These are phyloP conservation scores for Tricholoma sp. DNA, from an alignment of 768 basidiomycete genomes.

Conservation along the genomic window DNA sequence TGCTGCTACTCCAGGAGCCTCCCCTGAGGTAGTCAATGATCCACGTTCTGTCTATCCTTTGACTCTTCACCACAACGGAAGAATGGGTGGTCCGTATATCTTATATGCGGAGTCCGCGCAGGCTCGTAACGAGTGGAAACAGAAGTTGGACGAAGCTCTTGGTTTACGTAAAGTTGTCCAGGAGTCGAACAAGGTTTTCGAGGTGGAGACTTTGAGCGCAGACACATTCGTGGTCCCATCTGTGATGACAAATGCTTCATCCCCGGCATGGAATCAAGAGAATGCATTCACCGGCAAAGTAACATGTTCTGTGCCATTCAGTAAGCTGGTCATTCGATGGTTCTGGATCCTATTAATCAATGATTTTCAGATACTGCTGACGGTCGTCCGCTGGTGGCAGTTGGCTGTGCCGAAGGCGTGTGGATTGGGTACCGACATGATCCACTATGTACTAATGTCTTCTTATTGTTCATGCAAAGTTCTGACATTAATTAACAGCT, in stretches of 20 bases:
- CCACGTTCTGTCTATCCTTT: constrained; percentile 81
- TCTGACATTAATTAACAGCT: constrained; percentile 39
- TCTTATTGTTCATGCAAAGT: neutral
- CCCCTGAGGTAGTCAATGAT: constrained; percentile 46
- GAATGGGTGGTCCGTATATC: constrained; percentile 81
- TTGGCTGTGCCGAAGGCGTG: constrained; percentile 94
- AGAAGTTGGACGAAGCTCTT: constrained; percentile 84
- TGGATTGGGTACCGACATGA: constrained; percentile 97
- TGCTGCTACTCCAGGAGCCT: constrained; percentile 14
- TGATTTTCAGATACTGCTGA: constrained; percentile 67
- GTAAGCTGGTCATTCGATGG: constrained; percentile 40
- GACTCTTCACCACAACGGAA: constrained; percentile 84
- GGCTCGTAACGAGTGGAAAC: constrained; percentile 80
- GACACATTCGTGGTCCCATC: constrained; percentile 85
- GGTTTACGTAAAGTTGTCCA: constrained; percentile 81
- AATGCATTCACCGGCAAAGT: constrained; percentile 76
- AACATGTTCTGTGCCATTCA: constrained; percentile 93
- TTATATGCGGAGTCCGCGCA: constrained; percentile 81
- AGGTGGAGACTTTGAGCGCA: constrained; percentile 82
- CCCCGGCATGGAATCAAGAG: constrained; percentile 70
- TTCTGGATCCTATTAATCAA: neutral
- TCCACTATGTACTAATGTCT: constrained; percentile 60
- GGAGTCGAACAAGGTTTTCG: constrained; percentile 93
- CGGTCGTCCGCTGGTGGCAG: constrained; percentile 80
- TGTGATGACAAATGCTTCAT: constrained; percentile 38